Evolutionary conservation across 148 eudicot genomes (phyloP).

Genomic region (Vaccinium corymbosum): DNA sequence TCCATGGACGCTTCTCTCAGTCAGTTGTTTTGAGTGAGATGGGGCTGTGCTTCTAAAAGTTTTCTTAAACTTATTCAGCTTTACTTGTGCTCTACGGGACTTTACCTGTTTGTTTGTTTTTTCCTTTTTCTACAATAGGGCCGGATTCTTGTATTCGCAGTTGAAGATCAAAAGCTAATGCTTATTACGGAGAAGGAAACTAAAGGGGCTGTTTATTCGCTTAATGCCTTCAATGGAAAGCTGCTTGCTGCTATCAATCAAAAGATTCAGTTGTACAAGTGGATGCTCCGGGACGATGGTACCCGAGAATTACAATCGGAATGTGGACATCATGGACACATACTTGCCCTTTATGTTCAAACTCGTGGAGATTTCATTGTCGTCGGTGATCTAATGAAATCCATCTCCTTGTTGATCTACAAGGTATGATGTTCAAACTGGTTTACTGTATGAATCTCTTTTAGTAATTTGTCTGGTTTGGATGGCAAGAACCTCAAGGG

Average conservation of each 20-base stretch:
- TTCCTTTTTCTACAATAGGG: slow-evolving; percentile 47
- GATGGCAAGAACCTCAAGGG: neutral
- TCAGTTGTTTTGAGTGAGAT: neutral
- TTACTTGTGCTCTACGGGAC: neutral
- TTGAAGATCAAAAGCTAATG: slow-evolving; percentile 91
- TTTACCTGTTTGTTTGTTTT: neutral
- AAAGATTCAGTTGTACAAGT: slow-evolving; percentile 89
- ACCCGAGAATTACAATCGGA: slow-evolving; percentile 89
- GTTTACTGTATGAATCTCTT: neutral
- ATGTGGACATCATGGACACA: slow-evolving; percentile 98
- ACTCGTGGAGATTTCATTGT: slow-evolving; percentile 97
- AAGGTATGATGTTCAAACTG: slow-evolving; percentile 45
- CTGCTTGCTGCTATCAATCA: slow-evolving; percentile 95
- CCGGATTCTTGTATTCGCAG: slow-evolving; percentile 68
- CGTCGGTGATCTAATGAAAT: slow-evolving; percentile 96
- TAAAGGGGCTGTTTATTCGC: slow-evolving; percentile 88
- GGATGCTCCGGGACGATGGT: slow-evolving; percentile 97
- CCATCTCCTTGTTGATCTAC: slow-evolving; percentile 81
- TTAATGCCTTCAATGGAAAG: slow-evolving; percentile 91
- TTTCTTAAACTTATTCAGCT: neutral
- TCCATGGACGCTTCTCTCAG: neutral
- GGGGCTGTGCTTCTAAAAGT: slow-evolving; percentile 7
- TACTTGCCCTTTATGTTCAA: slow-evolving; percentile 93
- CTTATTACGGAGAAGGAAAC: slow-evolving; percentile 94
- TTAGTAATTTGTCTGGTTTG: neutral